These are phyloP conservation scores for Cephalotrichum gorgonifer DNA, from an alignment of 2,329 filamentous ascomycete species.

Conservation along the genomic window DNA sequence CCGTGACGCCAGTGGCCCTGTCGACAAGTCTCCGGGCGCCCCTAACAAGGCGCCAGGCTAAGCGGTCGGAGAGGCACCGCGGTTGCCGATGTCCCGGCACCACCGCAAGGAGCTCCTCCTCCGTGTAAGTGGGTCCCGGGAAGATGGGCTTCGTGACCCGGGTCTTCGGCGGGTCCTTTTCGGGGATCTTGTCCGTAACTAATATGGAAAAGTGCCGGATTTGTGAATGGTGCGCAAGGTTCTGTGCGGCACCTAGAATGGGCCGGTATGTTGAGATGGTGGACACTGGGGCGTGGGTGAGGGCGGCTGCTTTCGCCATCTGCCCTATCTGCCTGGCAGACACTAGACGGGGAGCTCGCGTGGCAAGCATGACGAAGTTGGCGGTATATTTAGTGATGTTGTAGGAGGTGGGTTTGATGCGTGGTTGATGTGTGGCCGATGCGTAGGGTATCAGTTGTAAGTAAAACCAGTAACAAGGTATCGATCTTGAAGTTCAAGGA, in stretches of 20 bases:
- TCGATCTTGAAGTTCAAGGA: background rate
- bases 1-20: constrained; percentile 56
- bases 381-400: background rate
- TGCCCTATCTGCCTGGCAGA: constrained; percentile 1
- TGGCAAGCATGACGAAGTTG: constrained; percentile 5
- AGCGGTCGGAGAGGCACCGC: constrained; percentile 62
- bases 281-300: background rate
- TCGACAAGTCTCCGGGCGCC: constrained; percentile 74
- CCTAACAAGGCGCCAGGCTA: constrained; percentile 68
- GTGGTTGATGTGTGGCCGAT: background rate
- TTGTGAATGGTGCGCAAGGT: constrained; percentile 12
- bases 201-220: constrained; percentile 40
- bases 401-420: background rate
- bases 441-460: background rate
- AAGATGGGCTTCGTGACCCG: constrained; percentile 55
- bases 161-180: constrained; percentile 50
- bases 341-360: constrained; percentile 5
- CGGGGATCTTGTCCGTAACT: constrained; percentile 34
- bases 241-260: background rate
- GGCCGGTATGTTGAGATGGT: background rate
- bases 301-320: background rate
- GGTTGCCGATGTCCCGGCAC: constrained; percentile 67
- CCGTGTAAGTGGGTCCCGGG: constrained; percentile 64
- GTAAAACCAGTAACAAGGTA: too few relatives aligned
- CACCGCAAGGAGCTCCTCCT: constrained; percentile 67